Evolutionary conservation across 257 asterid species (phyloP), one percentile per base, ranked within the genome.

Genomic region (Lithospermum erythrorhizon): DNA sequence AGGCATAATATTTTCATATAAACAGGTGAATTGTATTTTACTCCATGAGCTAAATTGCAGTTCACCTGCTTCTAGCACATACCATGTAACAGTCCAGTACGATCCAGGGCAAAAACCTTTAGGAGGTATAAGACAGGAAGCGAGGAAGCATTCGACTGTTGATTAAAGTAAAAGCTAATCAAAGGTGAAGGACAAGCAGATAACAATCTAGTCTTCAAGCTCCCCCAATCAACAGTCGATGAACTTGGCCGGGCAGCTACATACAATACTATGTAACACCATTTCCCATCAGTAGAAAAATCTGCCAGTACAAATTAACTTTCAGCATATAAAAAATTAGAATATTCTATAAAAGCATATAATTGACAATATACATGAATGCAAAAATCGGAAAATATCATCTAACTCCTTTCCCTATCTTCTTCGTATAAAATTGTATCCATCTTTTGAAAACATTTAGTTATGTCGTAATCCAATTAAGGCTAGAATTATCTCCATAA

Each of bases 201-300:
- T 6, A 84, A 70, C 49, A 87, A 80, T 76, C 96, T 77, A 60
- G 65, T 75, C 77, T 72, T 82, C 74, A 87, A 70, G 65, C 83
- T 59, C 60, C 64, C 72, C 96, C 94, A 87, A 57, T 63, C 68
- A 2, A 82, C 80, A 21, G 69, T 65, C 49, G 14, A 41, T 13
- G 49, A 41, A 11, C 18, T 41, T 27, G 83, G 71, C 70, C 76
- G 79, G 15, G 84, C 87, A 63, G 72, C 73, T 2, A 87, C 96
- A 91, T 94, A 84, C 51, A 82, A 82, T 27, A 87, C 83, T 59
- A 85, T 19, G 79, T 84, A 87, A 71, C 96, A 87, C 96, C 96
- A 87, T 73, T 74, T 85, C 23, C 94, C 91, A 70, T 87, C 96
- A 8, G 94, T 85, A 6, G 86, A 80, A 70, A 84, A 61, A 65